These are phyloP conservation scores for Gyromitra esculenta DNA, from an alignment of 2,329 filamentous ascomycete species.

Conservation along the genomic window DNA sequence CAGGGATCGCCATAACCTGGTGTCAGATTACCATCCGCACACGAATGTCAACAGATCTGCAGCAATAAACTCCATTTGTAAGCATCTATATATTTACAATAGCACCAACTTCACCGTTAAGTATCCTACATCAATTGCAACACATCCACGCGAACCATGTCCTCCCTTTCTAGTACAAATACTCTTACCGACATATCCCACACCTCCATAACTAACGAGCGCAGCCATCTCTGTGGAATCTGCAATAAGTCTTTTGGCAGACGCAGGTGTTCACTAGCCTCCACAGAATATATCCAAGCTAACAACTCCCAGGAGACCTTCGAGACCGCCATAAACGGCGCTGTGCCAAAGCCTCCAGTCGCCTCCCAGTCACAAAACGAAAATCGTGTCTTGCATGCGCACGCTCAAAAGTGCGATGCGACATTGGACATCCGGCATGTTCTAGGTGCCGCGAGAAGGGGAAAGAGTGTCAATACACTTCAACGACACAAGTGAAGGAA, in stretches of 20 bases:
- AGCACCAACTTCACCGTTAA: no score
- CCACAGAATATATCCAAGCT: neutral
- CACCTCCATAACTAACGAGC: neutral
- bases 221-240: constrained; percentile 15
- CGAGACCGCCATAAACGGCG: constrained; percentile 18
- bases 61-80: no score
- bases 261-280: neutral
- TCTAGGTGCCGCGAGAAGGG: neutral
- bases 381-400: constrained; percentile 16
- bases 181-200: neutral
- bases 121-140: neutral
- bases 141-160: neutral
- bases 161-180: neutral
- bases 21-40: neutral
- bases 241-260: constrained; percentile 23
- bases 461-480: constrained; percentile 1
- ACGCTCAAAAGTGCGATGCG: constrained; percentile 15
- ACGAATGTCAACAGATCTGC: no score
- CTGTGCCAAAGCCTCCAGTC: neutral
- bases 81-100: no score
- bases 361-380: neutral
- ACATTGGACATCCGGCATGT: neutral
- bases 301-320: constrained; percentile 10
- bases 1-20: neutral
- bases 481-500: neutral